Evolutionary conservation across 108 stramenopile genomes (phyloP).

Genomic region (Nitzschia sp.): DNA sequence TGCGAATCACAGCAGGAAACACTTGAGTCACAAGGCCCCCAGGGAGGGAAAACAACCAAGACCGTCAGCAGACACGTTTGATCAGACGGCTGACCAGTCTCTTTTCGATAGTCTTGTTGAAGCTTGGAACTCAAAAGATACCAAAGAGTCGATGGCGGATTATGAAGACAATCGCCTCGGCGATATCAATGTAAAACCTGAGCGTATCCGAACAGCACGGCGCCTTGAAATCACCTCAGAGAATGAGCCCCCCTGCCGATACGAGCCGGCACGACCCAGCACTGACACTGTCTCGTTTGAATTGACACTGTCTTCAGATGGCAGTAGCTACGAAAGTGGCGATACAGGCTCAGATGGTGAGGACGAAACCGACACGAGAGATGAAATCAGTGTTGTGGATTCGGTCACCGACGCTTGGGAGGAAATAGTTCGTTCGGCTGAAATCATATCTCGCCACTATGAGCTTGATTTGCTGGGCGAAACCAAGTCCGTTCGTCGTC

Average conservation of each 20-base stretch:
- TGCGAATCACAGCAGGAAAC: no score
- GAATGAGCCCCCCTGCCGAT: background rate
- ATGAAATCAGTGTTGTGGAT: background rate
- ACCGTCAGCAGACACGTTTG: no score
- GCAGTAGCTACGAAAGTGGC: background rate
- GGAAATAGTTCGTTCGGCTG: conserved; percentile 9
- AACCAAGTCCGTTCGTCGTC: background rate
- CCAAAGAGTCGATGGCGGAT: background rate
- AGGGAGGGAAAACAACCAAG: no score
- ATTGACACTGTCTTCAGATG: background rate
- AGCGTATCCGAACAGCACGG: background rate
- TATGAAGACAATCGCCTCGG: conserved; percentile 9
- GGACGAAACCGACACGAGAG: background rate
- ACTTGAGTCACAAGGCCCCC: no score
- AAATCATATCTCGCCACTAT: conserved; percentile 4
- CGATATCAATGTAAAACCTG: background rate
- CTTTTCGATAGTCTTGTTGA: background rate
- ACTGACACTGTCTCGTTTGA: background rate
- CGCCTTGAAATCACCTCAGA: conserved; percentile 15
- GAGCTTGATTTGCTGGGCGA: background rate
- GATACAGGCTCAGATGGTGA: no score
- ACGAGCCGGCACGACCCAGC: background rate
- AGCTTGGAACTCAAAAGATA: background rate
- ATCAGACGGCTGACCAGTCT: no score
- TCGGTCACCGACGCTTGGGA: conserved; percentile 7